Percentiles rank a stretch among this genome's conserved stretches.
Evolutionary conservation across 208 protist genomes (phyloP).

Genomic region (Acanthamoeba royreba): DNA sequence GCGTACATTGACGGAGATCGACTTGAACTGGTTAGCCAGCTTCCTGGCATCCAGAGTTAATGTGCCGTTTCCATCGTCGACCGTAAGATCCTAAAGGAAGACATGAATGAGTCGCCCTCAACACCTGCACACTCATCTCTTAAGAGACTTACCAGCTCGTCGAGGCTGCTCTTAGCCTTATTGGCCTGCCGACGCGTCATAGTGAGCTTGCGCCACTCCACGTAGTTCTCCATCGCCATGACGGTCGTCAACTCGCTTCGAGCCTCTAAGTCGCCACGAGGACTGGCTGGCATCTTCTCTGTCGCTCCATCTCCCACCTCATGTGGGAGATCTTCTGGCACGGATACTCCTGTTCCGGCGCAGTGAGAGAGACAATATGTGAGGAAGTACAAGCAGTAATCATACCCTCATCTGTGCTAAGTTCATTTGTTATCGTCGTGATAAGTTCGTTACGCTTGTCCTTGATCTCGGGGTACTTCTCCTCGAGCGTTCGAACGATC

Average conservation of each 20-base stretch:
- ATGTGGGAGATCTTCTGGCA: not conserved
- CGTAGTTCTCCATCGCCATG: slow-evolving; percentile 34
- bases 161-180: not conserved
- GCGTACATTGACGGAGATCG: not conserved
- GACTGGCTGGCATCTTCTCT: not conserved
- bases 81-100: not conserved
- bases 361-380: not conserved
- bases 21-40: not conserved
- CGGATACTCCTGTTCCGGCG: too few species aligned
- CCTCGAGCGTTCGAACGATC: not conserved
- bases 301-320: not conserved
- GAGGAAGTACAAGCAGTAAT: not conserved
- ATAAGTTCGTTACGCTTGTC: not conserved
- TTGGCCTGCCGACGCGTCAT: slow-evolving; percentile 45
- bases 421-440: not conserved
- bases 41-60: not conserved
- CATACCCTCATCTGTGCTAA: not conserved
- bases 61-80: not conserved
- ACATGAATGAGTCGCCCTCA: not conserved
- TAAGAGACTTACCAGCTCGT: not conserved
- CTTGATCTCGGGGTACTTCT: not conserved
- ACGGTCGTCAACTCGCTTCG: slow-evolving; percentile 10
- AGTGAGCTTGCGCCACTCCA: slow-evolving; percentile 42
- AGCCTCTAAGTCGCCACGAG: not conserved
- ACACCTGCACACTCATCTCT: not conserved